Evolutionary conservation across 331 rosid species (phyloP), one percentile per base, ranked within the genome.

Genomic region (Rhamnella rubrinervis): DNA sequence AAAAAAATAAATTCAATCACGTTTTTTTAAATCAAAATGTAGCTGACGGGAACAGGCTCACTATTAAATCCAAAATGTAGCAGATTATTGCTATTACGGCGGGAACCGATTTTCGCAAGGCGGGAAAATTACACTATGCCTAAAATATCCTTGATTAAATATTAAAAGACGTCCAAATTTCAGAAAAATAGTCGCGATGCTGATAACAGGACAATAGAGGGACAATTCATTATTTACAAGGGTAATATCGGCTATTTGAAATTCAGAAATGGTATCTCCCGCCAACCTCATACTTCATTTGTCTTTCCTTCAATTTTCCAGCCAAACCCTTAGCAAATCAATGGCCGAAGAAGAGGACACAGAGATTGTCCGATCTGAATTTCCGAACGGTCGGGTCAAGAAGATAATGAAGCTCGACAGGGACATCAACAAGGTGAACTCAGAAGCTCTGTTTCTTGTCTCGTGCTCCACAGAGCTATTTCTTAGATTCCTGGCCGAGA

Each of bases 381-480:
- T 91, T 20, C 97, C 96, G 20, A 85, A 19, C 53, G 80, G 88
- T 28, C 71, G 97, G 56, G 78, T 95, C 65, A 91, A 91, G 96
- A 91, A 71, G 82, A 91, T 95, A 14, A 89, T 87, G 88, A 89
- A 83, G 82, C 72, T 89, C 0, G 98, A 93, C 67, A 55, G 71
- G 13, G 96, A 85, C 63, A 82, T 95, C 53, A 67, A 84, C 73
- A 81, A 87, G 56, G 81, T 91, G 63, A 95, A 82, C 71, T 78
- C 93, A 53, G 97, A 91, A 77, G 96, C 96, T 15, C 66, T 87
- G 61, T 81, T 85, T 53, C 75, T 95, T 37, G 88, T 91, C 52
- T 74, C 97, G 25, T 75, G 77, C 81, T 86, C 96, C 65, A 74
- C 97, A 50, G 87, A 91, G 77, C 82, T 93, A n/a, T 93, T 93